Evolutionary conservation across 179 eudicot species (phyloP), one percentile per base, ranked within the genome.

Genomic region (Silene noctiflora): DNA sequence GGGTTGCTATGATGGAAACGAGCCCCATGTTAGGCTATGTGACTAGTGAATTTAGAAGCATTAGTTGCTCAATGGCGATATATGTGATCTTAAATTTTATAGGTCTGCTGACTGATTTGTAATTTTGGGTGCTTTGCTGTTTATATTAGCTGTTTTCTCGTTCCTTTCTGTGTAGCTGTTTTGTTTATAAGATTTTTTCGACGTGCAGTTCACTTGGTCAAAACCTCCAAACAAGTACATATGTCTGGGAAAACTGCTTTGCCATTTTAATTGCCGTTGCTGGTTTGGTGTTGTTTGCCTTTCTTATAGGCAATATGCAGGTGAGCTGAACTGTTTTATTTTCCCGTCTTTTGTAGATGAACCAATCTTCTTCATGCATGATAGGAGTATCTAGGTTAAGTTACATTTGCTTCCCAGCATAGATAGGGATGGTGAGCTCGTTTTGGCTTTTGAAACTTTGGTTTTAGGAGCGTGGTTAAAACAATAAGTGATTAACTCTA

Each of bases 291-390:
- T 78, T 96, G 73, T 95, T 95, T 81, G 85, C 98, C 3, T 88
- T 93, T 83, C 92, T 96, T 69, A 96, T 96, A 60, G 98, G 98
- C 73, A 93, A 96, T 82, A 96, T 96, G 99, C 99, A 93, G 97
- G 98, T 92, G 35, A 12, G 82, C 64, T 58, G 31, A 42, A 27
- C 20, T 24, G 24, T 14, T 29, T 33, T 16, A 3, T 56, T 70
- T 75, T 16, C 48, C 48, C 48, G 2, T 42, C 19, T 53, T 53
- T 53, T 14, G 3, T 53, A 14, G 19, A 16, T 13, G 59, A 53
- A 53, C 59, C n/a, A 5, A 51, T 14, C 20, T 53, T 53, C 19
- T 53, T 2, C 29, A 8, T 72, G 20, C 24, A 20, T 42, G 48
- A 19, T 53, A 33, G 48, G 21, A 39, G 17, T 42, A 53, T 69